phyloP scores from a whole-genome alignment of 1,139 yeast genomes.

The Diutina siamensis region DNA sequence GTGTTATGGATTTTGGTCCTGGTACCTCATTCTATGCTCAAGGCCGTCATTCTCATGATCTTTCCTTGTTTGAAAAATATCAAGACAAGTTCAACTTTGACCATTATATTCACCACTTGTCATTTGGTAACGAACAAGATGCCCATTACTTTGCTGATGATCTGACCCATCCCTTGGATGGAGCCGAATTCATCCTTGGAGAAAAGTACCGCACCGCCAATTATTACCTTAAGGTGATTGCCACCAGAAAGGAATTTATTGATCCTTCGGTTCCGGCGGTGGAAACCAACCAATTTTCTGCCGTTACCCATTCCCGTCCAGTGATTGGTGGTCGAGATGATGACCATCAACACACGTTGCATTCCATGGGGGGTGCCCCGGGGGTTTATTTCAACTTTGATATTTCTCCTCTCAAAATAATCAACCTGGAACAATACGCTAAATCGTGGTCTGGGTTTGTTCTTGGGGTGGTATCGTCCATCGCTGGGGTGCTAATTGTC shows the following conservation, averaged over 20 bases:
- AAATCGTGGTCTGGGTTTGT: conserved; percentile 81
- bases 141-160: conserved; percentile 2
- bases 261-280: conserved; percentile 28
- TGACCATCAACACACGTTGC: conserved; percentile 82
- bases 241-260: conserved; percentile 71
- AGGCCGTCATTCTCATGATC: conserved; percentile 71
- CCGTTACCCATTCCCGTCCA: conserved; percentile 84
- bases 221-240: conserved; percentile 82
- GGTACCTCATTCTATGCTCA: conserved; percentile 54
- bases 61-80: conserved; percentile 53
- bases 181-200: conserved; percentile 26
- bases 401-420: conserved; percentile 85
- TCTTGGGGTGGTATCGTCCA: conserved; percentile 74
- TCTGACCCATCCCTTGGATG: conserved; percentile 67
- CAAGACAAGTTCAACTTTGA: conserved; percentile 51
- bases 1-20: conserved; percentile 92
- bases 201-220: conserved; percentile 56
- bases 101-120: conserved; percentile 67
- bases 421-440: conserved; percentile 68
- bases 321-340: conserved; percentile 77
- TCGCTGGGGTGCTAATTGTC: conserved; percentile 89
- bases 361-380: conserved; percentile 80
- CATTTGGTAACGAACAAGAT: conserved; percentile 50
- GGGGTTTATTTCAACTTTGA: conserved; percentile 85
- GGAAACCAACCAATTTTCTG: conserved; percentile 90